A percentile compares a stretch with the other conserved stretches of the same genome.
These are phyloP conservation scores for Zasmidium angulare DNA, from an alignment of 2,329 filamentous ascomycete genomes.

Conservation along the genomic window DNA sequence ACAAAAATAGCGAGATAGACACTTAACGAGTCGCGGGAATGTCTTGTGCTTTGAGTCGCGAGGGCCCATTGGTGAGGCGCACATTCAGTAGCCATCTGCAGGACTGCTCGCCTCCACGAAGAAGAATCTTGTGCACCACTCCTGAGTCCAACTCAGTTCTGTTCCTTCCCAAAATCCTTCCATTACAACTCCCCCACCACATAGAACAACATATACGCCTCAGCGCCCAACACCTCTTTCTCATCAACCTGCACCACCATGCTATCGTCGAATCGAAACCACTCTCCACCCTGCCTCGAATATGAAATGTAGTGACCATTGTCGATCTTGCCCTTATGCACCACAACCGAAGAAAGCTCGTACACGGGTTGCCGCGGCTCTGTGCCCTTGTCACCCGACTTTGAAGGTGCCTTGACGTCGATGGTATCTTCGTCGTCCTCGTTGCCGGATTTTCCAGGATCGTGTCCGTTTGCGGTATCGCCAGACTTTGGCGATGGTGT, in stretches of 20 bases:
- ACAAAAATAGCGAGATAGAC: no score
- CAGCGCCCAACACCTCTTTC: constrained; percentile 78
- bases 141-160: not conserved
- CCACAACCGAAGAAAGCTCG: constrained; percentile 84
- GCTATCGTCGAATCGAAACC: constrained; percentile 96
- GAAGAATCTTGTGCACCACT: not conserved
- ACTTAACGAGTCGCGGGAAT: no score
- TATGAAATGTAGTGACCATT: constrained; percentile 93
- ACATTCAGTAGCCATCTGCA: no score
- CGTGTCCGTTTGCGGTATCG: constrained; percentile 41
- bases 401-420: constrained; percentile 15
- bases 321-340: constrained; percentile 90
- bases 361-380: constrained; percentile 63
- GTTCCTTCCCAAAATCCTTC: not conserved
- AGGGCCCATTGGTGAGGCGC: no score
- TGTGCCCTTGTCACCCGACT: constrained; percentile 1
- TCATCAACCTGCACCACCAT: constrained; percentile 82
- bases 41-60: no score
- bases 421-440: constrained; percentile 20
- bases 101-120: no score
- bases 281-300: constrained; percentile 77
- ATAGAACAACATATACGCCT: constrained; percentile 92
- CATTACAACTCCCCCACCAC: constrained; percentile 26
- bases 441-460: constrained; percentile 9
- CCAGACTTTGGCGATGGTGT: constrained; percentile 30